Conservation (phyloP, 805 yeast genomes). For the Maudiozyma barnettii region DNA sequence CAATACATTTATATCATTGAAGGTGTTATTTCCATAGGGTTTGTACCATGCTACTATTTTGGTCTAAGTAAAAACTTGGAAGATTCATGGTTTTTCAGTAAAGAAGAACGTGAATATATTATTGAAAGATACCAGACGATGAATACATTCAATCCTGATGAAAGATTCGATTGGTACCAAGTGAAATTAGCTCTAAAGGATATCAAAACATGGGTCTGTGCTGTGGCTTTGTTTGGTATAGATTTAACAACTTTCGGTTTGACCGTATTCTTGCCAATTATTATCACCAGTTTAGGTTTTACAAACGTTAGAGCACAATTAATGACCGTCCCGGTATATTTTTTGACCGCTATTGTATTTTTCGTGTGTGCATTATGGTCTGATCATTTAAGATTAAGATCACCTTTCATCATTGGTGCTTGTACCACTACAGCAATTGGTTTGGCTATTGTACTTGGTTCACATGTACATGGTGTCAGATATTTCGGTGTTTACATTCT, state of each 20-base stretch:
- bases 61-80: constrained; percentile 35
- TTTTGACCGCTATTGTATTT: constrained; percentile 59
- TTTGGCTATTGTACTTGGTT: constrained; percentile 27
- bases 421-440: constrained; percentile 28
- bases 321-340: constrained; percentile 81
- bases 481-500: constrained; percentile 33
- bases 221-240: constrained; percentile 32
- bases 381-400: constrained; percentile 42
- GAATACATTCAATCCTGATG: constrained; percentile 30
- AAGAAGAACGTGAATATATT: constrained; percentile 33
- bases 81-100: constrained; percentile 33
- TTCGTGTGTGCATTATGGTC: constrained; percentile 55
- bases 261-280: constrained; percentile 36
- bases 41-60: constrained; percentile 30
- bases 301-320: constrained; percentile 67
- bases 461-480: constrained; percentile 29
- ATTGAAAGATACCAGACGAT: constrained; percentile 29
- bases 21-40: constrained; percentile 36
- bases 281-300: constrained; percentile 31
- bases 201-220: constrained; percentile 25
- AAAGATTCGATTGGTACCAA: constrained; percentile 31
- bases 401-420: constrained; percentile 31
- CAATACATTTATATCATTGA: constrained; percentile 44
- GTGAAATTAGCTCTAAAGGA: constrained; percentile 26
- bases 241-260: constrained; percentile 34